Conservation (phyloP, 2,329 filamentous ascomycete genomes). For the Fusarium dlaminii region DNA sequence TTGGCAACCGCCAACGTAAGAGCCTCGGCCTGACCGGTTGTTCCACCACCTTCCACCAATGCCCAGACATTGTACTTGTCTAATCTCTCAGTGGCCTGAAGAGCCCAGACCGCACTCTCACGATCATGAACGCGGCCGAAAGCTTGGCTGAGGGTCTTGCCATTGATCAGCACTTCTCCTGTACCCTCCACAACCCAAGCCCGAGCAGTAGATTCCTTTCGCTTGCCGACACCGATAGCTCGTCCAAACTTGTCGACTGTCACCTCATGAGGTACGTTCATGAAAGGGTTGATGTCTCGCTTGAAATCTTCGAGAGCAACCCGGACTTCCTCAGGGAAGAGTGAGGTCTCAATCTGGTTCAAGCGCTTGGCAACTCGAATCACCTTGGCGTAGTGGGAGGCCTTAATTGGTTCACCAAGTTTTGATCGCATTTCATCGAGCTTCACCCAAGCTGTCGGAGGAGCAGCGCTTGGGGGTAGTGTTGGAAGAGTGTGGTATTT, state of each 20-base stretch:
- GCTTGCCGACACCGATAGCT: conserved; percentile 80
- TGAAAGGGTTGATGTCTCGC: conserved; percentile 76
- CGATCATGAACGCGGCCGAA: conserved; percentile 93
- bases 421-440: conserved; percentile 77
- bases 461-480: conserved; percentile 70
- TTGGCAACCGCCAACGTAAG: conserved; percentile 90
- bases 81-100: conserved; percentile 82
- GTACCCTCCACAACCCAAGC: conserved; percentile 93
- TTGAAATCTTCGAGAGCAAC: conserved; percentile 75
- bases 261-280: conserved; percentile 69
- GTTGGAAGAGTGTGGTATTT: conserved; percentile 79
- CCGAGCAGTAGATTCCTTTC: conserved; percentile 86
- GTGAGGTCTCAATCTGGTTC: conserved; percentile 82
- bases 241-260: conserved; percentile 80
- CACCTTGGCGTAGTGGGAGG: conserved; percentile 81
- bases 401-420: conserved; percentile 77
- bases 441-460: conserved; percentile 82
- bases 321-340: conserved; percentile 77
- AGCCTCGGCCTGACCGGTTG: conserved; percentile 95
- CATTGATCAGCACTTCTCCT: conserved; percentile 90
- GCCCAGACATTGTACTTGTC: conserved; percentile 99
- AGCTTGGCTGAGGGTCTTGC: conserved; percentile 80
- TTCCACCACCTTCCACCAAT: conserved; percentile 83
- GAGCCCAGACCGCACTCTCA: conserved; percentile 91
- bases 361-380: conserved; percentile 80